Base-by-base conservation (phyloP, 2,329 filamentous ascomycete genomes). In the Orbilia ellipsospora region DNA sequence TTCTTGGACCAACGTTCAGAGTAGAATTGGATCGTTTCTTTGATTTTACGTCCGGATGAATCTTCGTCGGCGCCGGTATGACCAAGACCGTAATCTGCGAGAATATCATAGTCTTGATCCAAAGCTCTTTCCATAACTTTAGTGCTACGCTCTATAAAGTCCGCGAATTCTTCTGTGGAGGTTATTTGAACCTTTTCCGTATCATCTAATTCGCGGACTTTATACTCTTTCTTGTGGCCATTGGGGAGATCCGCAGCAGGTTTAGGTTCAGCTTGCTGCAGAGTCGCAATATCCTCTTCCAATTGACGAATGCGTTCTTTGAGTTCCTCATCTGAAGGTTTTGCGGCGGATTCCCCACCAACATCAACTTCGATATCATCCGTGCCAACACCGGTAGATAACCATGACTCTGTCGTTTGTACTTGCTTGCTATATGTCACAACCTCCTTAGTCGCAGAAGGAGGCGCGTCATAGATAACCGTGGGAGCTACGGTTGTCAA, bases 391-490 rank as follows among this genome's bases (percentile, higher is more conserved):
- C 88, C 87, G 7, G 88, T 86, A 56, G 86, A 85, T 2, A 85
- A 86, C 88, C 92, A 92, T 77, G 90, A 89, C 80, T 93, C 91
- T 20, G 90, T 89, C 15, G 95, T 97, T 83, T 99, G 96, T 20
- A 98, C 93, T 67, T 90, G 94, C 84, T 97, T 98, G 86, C 92
- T 98, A 85, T 99, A 99, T 63, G 93, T 96, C 81, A 96, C 93
- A 73, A 96, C 86, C 82, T 99, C 95, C 78, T 90, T 88, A 66
- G 90, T 88, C 40, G 90, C 89, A 18, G 89, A 90, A 0, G 92
- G 90, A 1, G 91, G 89, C 78, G 89, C 91, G 82, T 97, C 94
- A 83, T 91, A 93, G 74, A 95, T 88, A 40, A 92, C 93, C 16
- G 90, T 89, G 63, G 93, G 85, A 6, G 91, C 87, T 10, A 88